Conservation (phyloP, 371 early-diverging fungal genomes). For the Coemansia sp. region DNA sequence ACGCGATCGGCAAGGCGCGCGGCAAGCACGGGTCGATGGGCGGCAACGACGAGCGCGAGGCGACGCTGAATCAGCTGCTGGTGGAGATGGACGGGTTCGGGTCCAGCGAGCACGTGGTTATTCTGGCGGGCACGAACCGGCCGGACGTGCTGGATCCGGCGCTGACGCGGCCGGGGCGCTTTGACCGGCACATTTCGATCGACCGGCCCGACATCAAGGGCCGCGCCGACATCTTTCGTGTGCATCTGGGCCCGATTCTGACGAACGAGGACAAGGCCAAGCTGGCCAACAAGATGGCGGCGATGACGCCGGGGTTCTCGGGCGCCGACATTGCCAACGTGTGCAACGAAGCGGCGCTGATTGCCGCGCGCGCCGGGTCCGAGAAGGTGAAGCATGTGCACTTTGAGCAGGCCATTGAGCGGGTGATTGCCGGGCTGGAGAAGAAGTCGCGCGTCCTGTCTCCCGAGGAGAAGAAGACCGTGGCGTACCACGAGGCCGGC, state of each 20-base stretch:
- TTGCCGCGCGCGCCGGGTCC: constrained; percentile 86
- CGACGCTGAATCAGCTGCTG: constrained; percentile 95
- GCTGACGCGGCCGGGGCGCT: constrained; percentile 97
- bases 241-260: constrained; percentile 94
- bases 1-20: constrained; percentile 99
- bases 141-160: constrained; percentile 98
- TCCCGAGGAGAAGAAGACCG: constrained; percentile 98
- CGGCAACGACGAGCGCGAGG: constrained; percentile 98
- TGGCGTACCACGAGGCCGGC: constrained; percentile 99
- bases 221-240: constrained; percentile 92
- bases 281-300: constrained; percentile 82
- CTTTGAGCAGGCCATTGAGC: constrained; percentile 97
- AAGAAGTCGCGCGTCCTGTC: constrained; percentile 94
- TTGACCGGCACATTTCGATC: constrained; percentile 97
- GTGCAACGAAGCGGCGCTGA: constrained; percentile 99
- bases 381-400: constrained; percentile 78
- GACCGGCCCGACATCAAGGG: constrained; percentile 97
- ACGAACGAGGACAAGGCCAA: constrained; percentile 74
- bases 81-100: constrained; percentile 99
- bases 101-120: constrained; percentile 86
- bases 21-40: constrained; percentile 82
- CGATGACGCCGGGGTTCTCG: constrained; percentile 95
- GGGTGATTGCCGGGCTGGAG: constrained; percentile 98
- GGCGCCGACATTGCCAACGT: constrained; percentile 98
- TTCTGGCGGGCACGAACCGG: constrained; percentile 99